These are phyloP conservation scores for Phytophthora syringae DNA, from an alignment of 352 stramenopile genomes.

Conservation along the genomic window DNA sequence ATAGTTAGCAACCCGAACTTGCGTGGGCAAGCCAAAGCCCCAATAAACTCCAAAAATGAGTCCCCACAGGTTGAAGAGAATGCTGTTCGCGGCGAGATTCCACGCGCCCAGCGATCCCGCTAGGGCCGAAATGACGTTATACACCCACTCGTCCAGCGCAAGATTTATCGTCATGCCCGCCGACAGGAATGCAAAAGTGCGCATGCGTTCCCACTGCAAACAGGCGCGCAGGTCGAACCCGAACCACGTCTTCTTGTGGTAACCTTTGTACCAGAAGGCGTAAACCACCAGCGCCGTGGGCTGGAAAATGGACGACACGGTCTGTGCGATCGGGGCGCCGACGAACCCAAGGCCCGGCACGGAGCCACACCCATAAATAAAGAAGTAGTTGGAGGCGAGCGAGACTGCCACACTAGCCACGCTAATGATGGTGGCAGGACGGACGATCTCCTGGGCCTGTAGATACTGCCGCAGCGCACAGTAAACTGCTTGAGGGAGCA, in stretches of 20 bases:
- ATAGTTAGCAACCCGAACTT: conserved; percentile 81
- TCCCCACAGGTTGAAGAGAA: conserved; percentile 85
- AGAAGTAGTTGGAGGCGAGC: conserved; percentile 74
- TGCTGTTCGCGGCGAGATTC: conserved; percentile 80
- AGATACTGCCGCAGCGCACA: conserved; percentile 82
- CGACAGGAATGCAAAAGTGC: conserved; percentile 70
- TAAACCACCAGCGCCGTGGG: conserved; percentile 69
- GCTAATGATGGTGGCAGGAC: conserved; percentile 75
- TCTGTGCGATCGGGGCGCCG: conserved; percentile 79
- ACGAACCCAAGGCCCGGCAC: conserved; percentile 76
- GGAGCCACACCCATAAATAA: conserved; percentile 77
- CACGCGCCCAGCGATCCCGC: conserved; percentile 66
- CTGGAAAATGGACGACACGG: conserved; percentile 79
- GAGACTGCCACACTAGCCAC: conserved; percentile 69
- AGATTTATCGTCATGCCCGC: conserved; percentile 83
- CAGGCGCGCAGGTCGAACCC: conserved; percentile 67
- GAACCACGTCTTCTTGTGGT: conserved; percentile 80
- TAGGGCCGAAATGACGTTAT: conserved; percentile 75
- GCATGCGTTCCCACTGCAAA: conserved; percentile 69
- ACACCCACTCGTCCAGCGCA: conserved; percentile 81
- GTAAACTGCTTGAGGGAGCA: conserved; percentile 77
- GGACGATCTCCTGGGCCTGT: conserved; percentile 81
- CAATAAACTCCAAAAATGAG: conserved; percentile 86
- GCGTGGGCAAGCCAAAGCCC: conserved; percentile 81
- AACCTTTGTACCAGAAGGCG: conserved; percentile 81